A percentile compares a stretch with the other conserved stretches of the same genome.
phyloP scores from a whole-genome alignment of 345 rosid species.

The Ceriops tagal region DNA sequence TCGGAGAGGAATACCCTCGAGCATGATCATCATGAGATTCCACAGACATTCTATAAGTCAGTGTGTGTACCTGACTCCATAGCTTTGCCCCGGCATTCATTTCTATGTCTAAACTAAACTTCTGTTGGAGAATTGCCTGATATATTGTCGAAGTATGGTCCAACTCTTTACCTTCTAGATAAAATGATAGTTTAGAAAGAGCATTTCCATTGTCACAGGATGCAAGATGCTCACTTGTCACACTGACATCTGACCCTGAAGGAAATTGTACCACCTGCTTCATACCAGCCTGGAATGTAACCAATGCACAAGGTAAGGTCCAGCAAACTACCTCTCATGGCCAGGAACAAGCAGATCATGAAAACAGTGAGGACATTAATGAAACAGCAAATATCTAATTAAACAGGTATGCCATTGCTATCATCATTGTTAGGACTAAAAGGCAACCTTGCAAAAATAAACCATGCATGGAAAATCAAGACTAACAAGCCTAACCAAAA shows the following conservation, averaged over 20 bases:
- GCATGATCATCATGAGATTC: conserved; percentile 28
- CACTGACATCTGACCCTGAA: conserved; percentile 23
- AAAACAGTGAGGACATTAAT: neutral
- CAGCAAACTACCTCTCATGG: neutral
- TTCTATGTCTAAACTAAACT: conserved; percentile 53
- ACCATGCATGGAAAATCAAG: too few species aligned
- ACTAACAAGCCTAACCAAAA: neutral
- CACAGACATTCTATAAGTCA: conserved; percentile 54
- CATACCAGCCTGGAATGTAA: conserved; percentile 35
- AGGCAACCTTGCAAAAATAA: too few species aligned
- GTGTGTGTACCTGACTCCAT: conserved; percentile 57
- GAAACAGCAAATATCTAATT: neutral
- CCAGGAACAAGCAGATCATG: neutral
- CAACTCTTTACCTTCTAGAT: conserved; percentile 60
- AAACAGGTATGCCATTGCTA: neutral
- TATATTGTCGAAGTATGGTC: conserved; percentile 55
- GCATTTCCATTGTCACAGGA: conserved; percentile 32
- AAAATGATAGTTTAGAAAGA: conserved; percentile 51
- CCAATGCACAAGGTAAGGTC: neutral
- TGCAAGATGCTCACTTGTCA: conserved; percentile 23
- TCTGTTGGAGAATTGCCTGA: conserved; percentile 76
- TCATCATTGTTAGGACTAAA: neutral
- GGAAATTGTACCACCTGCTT: conserved; percentile 26
- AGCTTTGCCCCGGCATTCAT: conserved; percentile 40
- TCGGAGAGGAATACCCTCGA: conserved; percentile 21